Evolutionary conservation across 177 flowering plant genomes (phyloP).

Genomic region (Vitis hybrid): DNA sequence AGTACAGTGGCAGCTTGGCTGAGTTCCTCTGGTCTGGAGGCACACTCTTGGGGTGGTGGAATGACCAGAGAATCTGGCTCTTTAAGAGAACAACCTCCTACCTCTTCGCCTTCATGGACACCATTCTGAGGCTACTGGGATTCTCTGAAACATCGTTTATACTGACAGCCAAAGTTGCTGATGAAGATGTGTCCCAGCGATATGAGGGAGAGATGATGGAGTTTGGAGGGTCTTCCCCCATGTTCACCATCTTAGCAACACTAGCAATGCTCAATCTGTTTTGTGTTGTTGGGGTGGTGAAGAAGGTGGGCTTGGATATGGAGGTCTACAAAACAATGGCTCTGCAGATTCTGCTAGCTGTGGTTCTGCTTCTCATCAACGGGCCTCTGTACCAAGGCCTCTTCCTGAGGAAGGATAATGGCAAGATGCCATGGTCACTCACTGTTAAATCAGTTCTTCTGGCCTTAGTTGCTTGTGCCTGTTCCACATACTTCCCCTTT

Average conservation of each 20-base stretch:
- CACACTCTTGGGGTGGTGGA: conserved; percentile 52
- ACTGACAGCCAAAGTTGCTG: conserved; percentile 32
- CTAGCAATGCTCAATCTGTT: conserved; percentile 28
- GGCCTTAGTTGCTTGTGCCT: conserved; percentile 15
- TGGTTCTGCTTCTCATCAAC: conserved; percentile 18
- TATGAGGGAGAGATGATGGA: conserved; percentile 39
- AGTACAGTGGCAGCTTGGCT: conserved; percentile 25
- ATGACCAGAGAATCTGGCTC: conserved; percentile 44
- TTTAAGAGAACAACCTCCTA: conserved; percentile 38
- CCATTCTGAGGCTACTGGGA: conserved; percentile 23
- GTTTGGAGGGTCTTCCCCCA: conserved; percentile 36
- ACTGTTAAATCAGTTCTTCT: conserved; percentile 14
- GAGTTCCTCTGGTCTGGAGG: conserved; percentile 38
- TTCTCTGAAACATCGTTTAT: conserved; percentile 20
- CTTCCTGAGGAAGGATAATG: conserved; percentile 29
- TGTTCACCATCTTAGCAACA: conserved; percentile 33
- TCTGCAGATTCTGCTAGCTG: conserved; percentile 28
- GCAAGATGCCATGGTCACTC: conserved; percentile 26
- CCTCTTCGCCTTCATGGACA: conserved; percentile 35
- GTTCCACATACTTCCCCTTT: too few species aligned
- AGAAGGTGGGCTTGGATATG: neutral
- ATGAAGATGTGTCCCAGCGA: conserved; percentile 27
- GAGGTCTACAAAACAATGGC: neutral
- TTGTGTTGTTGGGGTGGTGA: conserved; percentile 13
- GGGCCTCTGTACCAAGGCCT: conserved; percentile 25